A percentile compares a stretch with the other conserved stretches of the same genome.
phyloP scores from a whole-genome alignment of 1,139 yeast species.

The Candida neerlandica region DNA sequence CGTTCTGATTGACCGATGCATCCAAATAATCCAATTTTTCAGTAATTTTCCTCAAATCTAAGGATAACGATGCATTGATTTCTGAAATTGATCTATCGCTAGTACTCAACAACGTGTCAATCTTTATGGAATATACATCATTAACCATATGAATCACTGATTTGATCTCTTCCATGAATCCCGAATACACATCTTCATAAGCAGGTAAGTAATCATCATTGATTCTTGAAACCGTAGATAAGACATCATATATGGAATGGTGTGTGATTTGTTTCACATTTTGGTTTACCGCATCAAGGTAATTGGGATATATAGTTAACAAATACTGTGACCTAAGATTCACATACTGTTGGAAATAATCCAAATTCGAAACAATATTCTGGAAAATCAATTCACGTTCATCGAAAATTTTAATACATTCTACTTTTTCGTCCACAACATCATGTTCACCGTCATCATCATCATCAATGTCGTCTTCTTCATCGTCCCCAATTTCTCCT shows the following conservation, averaged over 20 bases:
- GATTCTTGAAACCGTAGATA: slow-evolving; percentile 28
- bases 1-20: slow-evolving; percentile 31
- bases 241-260: slow-evolving; percentile 26
- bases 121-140: slow-evolving; percentile 48
- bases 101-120: slow-evolving; percentile 67
- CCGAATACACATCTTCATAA: slow-evolving; percentile 36
- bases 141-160: slow-evolving; percentile 42
- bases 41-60: slow-evolving; percentile 69
- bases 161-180: slow-evolving; percentile 38
- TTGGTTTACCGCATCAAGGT: slow-evolving; percentile 21
- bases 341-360: slow-evolving; percentile 20
- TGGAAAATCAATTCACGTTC: slow-evolving; percentile 15
- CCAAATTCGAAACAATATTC: slow-evolving; percentile 11
- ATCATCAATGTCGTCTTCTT: background rate
- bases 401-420: slow-evolving; percentile 11
- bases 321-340: slow-evolving; percentile 30
- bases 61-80: slow-evolving; percentile 75
- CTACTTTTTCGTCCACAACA: background rate
- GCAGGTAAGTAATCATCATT: slow-evolving; percentile 41
- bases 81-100: slow-evolving; percentile 82
- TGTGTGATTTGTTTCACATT: slow-evolving; percentile 26
- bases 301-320: slow-evolving; percentile 31
- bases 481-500: background rate
- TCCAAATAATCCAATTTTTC: slow-evolving; percentile 67
- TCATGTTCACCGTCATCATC: slow-evolving; percentile 7